Percentiles rank a stretch among this genome's conserved stretches.
phyloP scores from a whole-genome alignment of 768 basidiomycete species.

The Amanita thiersii region DNA sequence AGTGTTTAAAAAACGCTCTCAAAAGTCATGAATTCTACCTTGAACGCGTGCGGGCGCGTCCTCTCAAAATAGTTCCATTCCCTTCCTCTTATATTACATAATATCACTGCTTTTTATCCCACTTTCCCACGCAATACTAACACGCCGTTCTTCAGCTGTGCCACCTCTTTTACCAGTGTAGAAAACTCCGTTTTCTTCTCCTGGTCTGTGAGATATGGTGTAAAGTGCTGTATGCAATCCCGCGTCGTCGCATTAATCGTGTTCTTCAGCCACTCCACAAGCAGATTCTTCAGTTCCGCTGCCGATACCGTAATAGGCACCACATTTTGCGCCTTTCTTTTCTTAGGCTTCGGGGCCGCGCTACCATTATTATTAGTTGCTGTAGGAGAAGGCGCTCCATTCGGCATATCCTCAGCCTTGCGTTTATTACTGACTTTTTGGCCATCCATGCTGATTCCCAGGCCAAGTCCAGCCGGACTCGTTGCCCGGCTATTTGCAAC shows the following conservation, averaged over 20 bases:
- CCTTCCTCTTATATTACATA: no score
- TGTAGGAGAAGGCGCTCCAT: slow-evolving; percentile 14
- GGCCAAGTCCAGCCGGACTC: slow-evolving; percentile 27
- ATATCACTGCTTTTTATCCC: no score
- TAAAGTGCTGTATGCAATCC: slow-evolving; percentile 77
- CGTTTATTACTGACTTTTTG: slow-evolving; percentile 30
- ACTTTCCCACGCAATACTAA: slow-evolving; percentile 48
- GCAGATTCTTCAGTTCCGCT: slow-evolving; percentile 56
- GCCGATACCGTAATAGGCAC: slow-evolving; percentile 29
- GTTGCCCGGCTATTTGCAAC: slow-evolving; percentile 32
- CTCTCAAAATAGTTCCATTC: no score
- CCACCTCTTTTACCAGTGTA: slow-evolving; percentile 74
- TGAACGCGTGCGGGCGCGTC: no score
- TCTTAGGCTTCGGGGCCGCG: slow-evolving; percentile 33
- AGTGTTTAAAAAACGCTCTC: no score
- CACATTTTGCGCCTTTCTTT: slow-evolving; percentile 45
- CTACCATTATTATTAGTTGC: slow-evolving; percentile 11
- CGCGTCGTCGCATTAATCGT: slow-evolving; percentile 65
- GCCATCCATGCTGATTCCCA: slow-evolving; percentile 18
- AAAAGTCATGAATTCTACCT: no score
- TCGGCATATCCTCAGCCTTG: slow-evolving; percentile 35
- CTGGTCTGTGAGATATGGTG: slow-evolving; percentile 61
- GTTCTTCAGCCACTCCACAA: slow-evolving; percentile 70
- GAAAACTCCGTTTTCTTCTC: slow-evolving; percentile 70
- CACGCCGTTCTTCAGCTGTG: slow-evolving; percentile 58